These are phyloP conservation scores for Globisporangium viniferum DNA, from an alignment of 352 stramenopile species.

Conservation along the genomic window DNA sequence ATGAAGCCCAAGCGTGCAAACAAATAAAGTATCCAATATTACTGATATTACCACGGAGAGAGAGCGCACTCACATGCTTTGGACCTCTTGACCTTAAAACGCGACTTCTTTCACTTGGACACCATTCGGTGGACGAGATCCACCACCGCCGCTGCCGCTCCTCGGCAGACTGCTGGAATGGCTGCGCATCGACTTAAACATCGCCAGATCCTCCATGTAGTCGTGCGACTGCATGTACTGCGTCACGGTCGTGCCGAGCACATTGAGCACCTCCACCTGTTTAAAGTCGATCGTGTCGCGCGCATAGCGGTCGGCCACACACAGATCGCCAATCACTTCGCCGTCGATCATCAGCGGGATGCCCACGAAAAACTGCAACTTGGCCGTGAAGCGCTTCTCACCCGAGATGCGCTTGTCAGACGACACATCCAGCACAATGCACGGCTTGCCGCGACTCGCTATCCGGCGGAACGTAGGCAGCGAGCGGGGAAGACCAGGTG, in stretches of 20 bases:
- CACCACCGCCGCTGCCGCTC: conserved; percentile 1
- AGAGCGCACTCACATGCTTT: neutral
- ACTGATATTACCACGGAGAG: conserved; percentile 9
- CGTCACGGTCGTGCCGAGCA: conserved; percentile 84
- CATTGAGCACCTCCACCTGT: conserved; percentile 81
- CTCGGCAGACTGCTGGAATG: conserved; percentile 6
- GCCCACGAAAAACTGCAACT: conserved; percentile 87
- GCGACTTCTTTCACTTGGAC: conserved; percentile 70
- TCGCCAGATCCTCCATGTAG: conserved; percentile 70
- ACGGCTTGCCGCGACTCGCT: conserved; percentile 81
- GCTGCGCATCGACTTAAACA: conserved; percentile 55
- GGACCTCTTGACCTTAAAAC: conserved; percentile 43
- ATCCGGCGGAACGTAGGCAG: conserved; percentile 85
- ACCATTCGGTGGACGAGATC: conserved; percentile 10
- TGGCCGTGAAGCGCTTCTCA: conserved; percentile 80
- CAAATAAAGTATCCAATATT: conserved; percentile 17
- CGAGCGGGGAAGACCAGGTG: conserved; percentile 60
- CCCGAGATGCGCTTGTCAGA: conserved; percentile 86
- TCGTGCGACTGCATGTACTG: conserved; percentile 87
- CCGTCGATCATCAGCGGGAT: conserved; percentile 82
- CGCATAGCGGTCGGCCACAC: conserved; percentile 75
- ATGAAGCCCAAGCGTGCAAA: neutral
- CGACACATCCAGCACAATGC: conserved; percentile 84
- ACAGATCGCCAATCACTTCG: conserved; percentile 84
- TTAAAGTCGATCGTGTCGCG: conserved; percentile 83